These are phyloP conservation scores for Thalassiosira sp. DNA, from an alignment of 352 stramenopile species.

Conservation along the genomic window DNA sequence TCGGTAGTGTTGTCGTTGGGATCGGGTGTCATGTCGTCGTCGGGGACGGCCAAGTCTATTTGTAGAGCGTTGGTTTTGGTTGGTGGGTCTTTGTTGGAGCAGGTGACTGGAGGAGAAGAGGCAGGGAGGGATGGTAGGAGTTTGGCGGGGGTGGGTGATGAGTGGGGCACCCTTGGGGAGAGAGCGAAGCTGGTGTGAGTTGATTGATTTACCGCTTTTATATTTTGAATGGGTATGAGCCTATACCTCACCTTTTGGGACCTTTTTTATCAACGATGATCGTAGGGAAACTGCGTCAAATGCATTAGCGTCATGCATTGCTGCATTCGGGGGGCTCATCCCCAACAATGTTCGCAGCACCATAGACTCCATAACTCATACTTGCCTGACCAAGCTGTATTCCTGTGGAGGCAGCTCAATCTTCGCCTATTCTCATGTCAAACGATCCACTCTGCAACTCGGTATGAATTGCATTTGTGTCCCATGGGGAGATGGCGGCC, in stretches of 20 bases:
- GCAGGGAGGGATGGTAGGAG: neutral
- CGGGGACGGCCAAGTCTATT: slow-evolving; percentile 21
- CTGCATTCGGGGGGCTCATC: slow-evolving; percentile 45
- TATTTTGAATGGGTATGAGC: neutral
- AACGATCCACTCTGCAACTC: slow-evolving; percentile 42
- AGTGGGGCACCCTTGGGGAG: slow-evolving; percentile 60
- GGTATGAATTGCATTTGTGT: slow-evolving; percentile 40
- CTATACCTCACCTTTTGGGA: neutral
- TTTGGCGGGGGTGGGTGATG: slow-evolving; percentile 11
- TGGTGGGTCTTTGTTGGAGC: slow-evolving; percentile 68
- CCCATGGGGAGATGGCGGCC: slow-evolving; percentile 58
- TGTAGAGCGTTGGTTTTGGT: slow-evolving; percentile 46
- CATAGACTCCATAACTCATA: slow-evolving; percentile 43
- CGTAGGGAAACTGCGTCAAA: slow-evolving; percentile 32
- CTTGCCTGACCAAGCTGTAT: slow-evolving; percentile 37
- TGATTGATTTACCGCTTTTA: neutral
- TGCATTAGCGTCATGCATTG: slow-evolving; percentile 40
- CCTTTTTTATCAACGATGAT: slow-evolving; percentile 2
- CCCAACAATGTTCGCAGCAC: slow-evolving; percentile 42
- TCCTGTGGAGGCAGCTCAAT: slow-evolving; percentile 14
- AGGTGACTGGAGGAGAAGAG: slow-evolving; percentile 26
- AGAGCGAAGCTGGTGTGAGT: slow-evolving; percentile 55
- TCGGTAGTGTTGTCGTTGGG: slow-evolving; percentile 49
- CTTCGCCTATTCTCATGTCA: slow-evolving; percentile 34
- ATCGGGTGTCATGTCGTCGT: slow-evolving; percentile 50